These are phyloP conservation scores for Sporobolomyces pararoseus DNA, from an alignment of 768 basidiomycete genomes.

Conservation along the genomic window DNA sequence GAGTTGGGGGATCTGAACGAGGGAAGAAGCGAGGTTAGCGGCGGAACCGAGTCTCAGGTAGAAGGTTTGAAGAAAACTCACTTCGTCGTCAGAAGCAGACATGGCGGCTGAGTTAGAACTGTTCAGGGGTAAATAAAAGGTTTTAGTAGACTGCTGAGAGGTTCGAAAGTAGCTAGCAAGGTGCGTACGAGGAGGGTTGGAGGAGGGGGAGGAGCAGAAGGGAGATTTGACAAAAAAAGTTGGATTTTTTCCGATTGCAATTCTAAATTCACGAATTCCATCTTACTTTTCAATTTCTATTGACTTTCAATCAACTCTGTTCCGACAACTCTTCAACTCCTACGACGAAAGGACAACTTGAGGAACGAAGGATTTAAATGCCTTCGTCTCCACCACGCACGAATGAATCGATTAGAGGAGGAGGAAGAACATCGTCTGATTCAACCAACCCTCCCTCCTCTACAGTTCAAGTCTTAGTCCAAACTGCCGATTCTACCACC, in stretches of 20 bases:
- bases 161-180: not conserved
- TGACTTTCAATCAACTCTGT: not conserved
- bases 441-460: not conserved
- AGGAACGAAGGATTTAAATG: no score
- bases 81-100: constrained; percentile 36
- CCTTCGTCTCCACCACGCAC: not conserved
- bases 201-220: constrained; percentile 14
- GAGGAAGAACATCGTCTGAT: no score
- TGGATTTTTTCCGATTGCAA: not conserved
- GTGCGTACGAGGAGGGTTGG: constrained; percentile 1
- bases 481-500: not conserved
- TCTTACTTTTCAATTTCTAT: not conserved
- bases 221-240: not conserved
- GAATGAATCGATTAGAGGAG: no score
- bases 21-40: not conserved
- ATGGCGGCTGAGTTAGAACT: constrained; percentile 18
- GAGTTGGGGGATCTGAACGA: constrained; percentile 39
- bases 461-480: not conserved
- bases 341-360: no score
- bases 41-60: not conserved
- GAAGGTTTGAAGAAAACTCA: not conserved
- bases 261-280: no score
- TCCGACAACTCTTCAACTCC: not conserved
- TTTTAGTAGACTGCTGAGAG: not conserved
- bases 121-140: not conserved